These are phyloP conservation scores for Fusarium chaquense DNA, from an alignment of 2,329 filamentous ascomycete genomes.

Conservation along the genomic window DNA sequence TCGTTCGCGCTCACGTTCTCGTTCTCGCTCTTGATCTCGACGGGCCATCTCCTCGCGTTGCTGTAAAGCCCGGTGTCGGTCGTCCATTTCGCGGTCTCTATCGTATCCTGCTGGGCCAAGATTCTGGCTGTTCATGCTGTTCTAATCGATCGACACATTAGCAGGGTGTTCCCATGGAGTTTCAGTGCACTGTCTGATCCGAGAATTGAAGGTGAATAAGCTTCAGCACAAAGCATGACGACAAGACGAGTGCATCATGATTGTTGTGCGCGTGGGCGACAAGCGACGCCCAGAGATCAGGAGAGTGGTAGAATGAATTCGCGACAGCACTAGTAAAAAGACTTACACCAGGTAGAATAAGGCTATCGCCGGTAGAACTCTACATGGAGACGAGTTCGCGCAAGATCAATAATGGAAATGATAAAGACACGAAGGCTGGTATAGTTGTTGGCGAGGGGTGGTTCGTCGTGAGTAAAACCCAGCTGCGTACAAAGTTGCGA, in stretches of 20 bases:
- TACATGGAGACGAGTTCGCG: slow-evolving; percentile 53
- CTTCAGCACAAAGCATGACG: not conserved
- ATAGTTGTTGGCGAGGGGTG: slow-evolving; percentile 32
- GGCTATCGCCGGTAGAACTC: slow-evolving; percentile 50
- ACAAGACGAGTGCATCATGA: not conserved
- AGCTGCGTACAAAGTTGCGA: slow-evolving; percentile 54
- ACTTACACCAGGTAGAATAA: slow-evolving; percentile 54
- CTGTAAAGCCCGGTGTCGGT: slow-evolving; percentile 60
- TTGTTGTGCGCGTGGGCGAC: slow-evolving; percentile 12
- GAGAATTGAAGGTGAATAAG: not conserved
- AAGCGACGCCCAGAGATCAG: slow-evolving; percentile 42
- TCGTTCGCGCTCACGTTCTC: slow-evolving; percentile 72
- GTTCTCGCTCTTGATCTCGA: slow-evolving; percentile 59
- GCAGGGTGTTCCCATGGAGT: slow-evolving; percentile 14
- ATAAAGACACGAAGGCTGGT: slow-evolving; percentile 33
- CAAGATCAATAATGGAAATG: slow-evolving; percentile 28
- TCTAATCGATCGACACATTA: slow-evolving; percentile 37
- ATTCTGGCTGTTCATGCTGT: slow-evolving; percentile 62
- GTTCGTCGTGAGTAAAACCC: slow-evolving; percentile 42
- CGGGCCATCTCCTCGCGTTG: slow-evolving; percentile 63
- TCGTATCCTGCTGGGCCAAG: slow-evolving; percentile 59
- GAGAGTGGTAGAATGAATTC: slow-evolving; percentile 41
- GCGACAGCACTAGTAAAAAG: slow-evolving; percentile 44
- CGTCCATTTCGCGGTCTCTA: slow-evolving; percentile 63
- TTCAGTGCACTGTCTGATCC: not conserved